Conservation (phyloP, 805 yeast species). For the Komagataella pseudopastoris region DNA sequence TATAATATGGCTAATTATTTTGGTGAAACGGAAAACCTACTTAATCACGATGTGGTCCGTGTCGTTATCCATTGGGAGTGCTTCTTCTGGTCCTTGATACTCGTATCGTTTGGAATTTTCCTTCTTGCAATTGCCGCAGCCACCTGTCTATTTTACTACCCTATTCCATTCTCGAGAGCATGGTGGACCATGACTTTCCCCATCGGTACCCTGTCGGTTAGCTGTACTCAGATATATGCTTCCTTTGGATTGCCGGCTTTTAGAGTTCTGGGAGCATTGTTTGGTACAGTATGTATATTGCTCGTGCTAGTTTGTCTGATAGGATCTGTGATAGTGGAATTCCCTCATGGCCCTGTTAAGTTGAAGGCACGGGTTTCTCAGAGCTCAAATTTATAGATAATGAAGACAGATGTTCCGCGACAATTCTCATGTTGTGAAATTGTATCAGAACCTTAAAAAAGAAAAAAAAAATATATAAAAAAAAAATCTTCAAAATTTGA, state of each 20-base stretch:
- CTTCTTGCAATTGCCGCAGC: constrained; percentile 19
- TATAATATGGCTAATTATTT: constrained; percentile 7
- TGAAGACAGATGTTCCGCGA: background rate
- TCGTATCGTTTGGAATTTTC: constrained; percentile 11
- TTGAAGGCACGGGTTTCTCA: background rate
- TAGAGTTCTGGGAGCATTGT: constrained; percentile 47
- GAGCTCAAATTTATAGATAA: background rate
- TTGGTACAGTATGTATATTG: constrained; percentile 36
- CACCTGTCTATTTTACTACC: constrained; percentile 10
- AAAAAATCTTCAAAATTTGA: background rate
- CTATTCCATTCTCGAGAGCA: constrained; percentile 27
- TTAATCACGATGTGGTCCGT: constrained; percentile 2
- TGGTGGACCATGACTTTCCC: constrained; percentile 92
- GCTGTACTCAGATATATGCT: constrained; percentile 36
- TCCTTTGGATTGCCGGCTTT: constrained; percentile 41
- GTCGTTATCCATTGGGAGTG: constrained; percentile 1
- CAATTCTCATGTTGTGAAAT: background rate
- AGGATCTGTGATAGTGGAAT: constrained; percentile 16
- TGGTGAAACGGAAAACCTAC: background rate
- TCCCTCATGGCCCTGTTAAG: constrained; percentile 10
- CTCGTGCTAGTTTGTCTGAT: constrained; percentile 29
- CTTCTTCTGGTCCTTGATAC: constrained; percentile 1
- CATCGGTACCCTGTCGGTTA: constrained; percentile 65
- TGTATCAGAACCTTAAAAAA: background rate
- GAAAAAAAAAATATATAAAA: no score